Percentiles rank a stretch among this genome's conserved stretches.
Conservation (phyloP, 2,329 filamentous ascomycete genomes). For the Helminthosporium solani region DNA sequence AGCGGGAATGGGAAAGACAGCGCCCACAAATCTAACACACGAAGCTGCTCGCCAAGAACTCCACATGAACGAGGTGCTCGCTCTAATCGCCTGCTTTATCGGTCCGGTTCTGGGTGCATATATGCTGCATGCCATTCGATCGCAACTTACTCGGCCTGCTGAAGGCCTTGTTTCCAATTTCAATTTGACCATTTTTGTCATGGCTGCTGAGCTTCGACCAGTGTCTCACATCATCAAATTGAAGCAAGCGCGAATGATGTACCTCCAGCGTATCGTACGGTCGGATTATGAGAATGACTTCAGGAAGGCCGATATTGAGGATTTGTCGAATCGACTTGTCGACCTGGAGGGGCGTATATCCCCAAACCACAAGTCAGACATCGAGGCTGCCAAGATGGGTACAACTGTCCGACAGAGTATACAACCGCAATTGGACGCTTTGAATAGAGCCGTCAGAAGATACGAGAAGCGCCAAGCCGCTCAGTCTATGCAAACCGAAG, state of each 20-base stretch:
- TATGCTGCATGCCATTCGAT: slow-evolving; percentile 77
- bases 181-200: slow-evolving; percentile 86
- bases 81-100: slow-evolving; percentile 75
- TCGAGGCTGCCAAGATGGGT: slow-evolving; percentile 45
- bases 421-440: slow-evolving; percentile 80
- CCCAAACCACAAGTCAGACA: slow-evolving; percentile 37
- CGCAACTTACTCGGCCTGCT: slow-evolving; percentile 77
- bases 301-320: slow-evolving; percentile 21
- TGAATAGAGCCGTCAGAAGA: slow-evolving; percentile 83
- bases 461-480: slow-evolving; percentile 87
- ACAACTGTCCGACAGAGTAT: slow-evolving; percentile 64
- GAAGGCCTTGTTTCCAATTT: slow-evolving; percentile 89
- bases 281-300: slow-evolving; percentile 21
- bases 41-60: slow-evolving; percentile 60
- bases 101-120: slow-evolving; percentile 79
- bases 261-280: slow-evolving; percentile 72
- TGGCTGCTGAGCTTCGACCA: slow-evolving; percentile 83
- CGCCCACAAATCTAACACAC: slow-evolving; percentile 21
- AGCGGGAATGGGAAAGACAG: not conserved
- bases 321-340: slow-evolving; percentile 64
- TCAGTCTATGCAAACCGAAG: slow-evolving; percentile 73
- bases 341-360: slow-evolving; percentile 64
- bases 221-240: slow-evolving; percentile 79
- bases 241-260: slow-evolving; percentile 73
- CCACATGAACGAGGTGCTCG: slow-evolving; percentile 70